Base-by-base conservation (phyloP, 2,329 filamentous ascomycete genomes). In the Juglanconis oblonga region DNA sequence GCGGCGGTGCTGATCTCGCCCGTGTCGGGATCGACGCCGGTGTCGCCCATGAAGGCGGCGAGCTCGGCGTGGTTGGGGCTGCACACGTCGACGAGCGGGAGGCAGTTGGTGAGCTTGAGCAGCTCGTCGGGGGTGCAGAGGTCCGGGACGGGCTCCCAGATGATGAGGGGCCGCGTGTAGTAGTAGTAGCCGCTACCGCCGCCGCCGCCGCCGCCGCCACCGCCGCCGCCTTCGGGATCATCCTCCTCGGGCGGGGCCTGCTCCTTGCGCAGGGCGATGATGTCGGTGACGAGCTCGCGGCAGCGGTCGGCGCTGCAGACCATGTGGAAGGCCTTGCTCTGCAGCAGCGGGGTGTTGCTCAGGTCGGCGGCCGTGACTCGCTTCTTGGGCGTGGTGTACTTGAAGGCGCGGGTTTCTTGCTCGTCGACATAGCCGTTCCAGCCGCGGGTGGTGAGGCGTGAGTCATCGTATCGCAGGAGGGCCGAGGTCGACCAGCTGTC, bases 71-170 rank as follows among this genome's bases (percentile, higher is more conserved):
- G 91, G 70, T 99, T 99, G 1, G 95, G 95, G 64, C 83, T 86
- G 72, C 84, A 86, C 58, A 88, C 76, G 65, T 88, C 85, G 58
- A 88, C 77, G 14, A 86, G 73, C 0, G 83, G 83, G 11, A 88
- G 76, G 10, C 82, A 82, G 65, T 87, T 87, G 53, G 85, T 87
- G 71, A 81, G 85, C 68, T 87, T 86, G 10, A 87, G 77, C 33
- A 88, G 75, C 70, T 88, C 82, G 47, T 87, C 85, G 0, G 91
- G 87, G 0, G 84, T 88, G 72, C 93, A 97, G 1, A 91, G 81
- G 73, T 97, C 92, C 1, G 95, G 95, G 1, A 97, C 90, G 1
- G 95, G 95, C 72, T 99, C 95, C 94, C 94, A 99, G 55, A 98
- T 85, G 71, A 97, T 91, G 6, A 92, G 74, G 1, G 93, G 90